Conservation (phyloP, 2,329 filamentous ascomycete species). For the Teratosphaeria epicoccoides region DNA sequence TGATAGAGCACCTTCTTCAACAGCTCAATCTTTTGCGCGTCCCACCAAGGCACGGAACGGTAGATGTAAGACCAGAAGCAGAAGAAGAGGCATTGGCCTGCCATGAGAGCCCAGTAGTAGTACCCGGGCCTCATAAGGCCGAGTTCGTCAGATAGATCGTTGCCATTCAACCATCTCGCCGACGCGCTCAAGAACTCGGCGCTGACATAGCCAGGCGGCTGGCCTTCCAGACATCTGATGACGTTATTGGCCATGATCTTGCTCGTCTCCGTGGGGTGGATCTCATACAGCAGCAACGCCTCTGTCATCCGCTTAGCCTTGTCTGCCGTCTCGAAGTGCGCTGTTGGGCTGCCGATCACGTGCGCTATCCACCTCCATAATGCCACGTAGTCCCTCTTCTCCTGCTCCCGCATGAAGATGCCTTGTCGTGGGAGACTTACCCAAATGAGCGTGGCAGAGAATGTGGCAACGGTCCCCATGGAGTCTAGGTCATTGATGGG, state of each 20-base stretch:
- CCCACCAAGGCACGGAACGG: slow-evolving; percentile 38
- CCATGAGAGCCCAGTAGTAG: slow-evolving; percentile 51
- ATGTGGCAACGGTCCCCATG: slow-evolving; percentile 60
- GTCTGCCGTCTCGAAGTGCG: slow-evolving; percentile 40
- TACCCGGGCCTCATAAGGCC: slow-evolving; percentile 45
- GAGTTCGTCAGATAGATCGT: slow-evolving; percentile 49
- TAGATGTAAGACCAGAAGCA: slow-evolving; percentile 45
- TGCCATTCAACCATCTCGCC: slow-evolving; percentile 60
- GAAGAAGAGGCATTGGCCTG: slow-evolving; percentile 58
- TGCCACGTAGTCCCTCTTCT: slow-evolving; percentile 60
- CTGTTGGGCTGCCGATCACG: slow-evolving; percentile 58
- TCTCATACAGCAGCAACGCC: slow-evolving; percentile 53
- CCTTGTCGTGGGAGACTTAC: slow-evolving; percentile 62
- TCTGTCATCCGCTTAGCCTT: slow-evolving; percentile 57
- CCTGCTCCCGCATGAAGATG: slow-evolving; percentile 50
- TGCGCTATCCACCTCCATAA: slow-evolving; percentile 67
- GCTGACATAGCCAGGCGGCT: slow-evolving; percentile 55
- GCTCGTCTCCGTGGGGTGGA: slow-evolving; percentile 53
- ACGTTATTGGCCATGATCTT: slow-evolving; percentile 64
- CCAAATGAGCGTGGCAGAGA: slow-evolving; percentile 58
- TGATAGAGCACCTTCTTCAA: slow-evolving; percentile 46
- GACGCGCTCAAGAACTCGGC: slow-evolving; percentile 57
- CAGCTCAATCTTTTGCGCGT: slow-evolving; percentile 42
- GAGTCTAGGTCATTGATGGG: slow-evolving; percentile 69
- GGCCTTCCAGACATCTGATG: slow-evolving; percentile 54